Conservation (phyloP, 192 early-diverging fungal species). For the Backusella morwellensis region DNA sequence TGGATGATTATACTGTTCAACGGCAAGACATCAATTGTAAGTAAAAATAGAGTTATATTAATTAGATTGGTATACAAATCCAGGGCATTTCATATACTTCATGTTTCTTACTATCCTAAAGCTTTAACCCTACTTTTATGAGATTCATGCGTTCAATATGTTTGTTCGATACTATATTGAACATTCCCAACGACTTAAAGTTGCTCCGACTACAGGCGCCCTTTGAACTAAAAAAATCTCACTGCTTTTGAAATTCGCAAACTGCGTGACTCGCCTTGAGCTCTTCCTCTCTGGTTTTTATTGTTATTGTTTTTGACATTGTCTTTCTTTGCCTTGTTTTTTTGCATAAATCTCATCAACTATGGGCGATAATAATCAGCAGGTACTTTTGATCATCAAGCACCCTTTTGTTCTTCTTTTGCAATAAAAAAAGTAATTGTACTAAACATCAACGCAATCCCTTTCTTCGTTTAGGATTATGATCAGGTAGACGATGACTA, state of each 20-base stretch:
- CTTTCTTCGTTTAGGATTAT: background rate
- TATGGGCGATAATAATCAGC: background rate
- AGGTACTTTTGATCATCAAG: background rate
- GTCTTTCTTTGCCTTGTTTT: background rate
- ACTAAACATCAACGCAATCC: background rate
- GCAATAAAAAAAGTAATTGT: too few species aligned
- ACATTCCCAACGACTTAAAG: too few species aligned
- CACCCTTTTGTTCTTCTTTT: background rate
- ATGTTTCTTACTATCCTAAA: too few species aligned
- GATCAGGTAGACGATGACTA: constrained; percentile 54
- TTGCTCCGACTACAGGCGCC: background rate
- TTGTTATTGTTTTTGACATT: background rate
- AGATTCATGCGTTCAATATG: too few species aligned
- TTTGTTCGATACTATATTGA: too few species aligned
- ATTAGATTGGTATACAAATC: too few species aligned
- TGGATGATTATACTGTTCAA: too few species aligned
- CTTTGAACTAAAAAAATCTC: background rate
- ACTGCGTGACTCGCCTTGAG: background rate
- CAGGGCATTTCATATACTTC: too few species aligned
- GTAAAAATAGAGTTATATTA: too few species aligned
- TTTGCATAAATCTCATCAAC: background rate
- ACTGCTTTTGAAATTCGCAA: background rate
- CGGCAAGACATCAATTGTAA: too few species aligned
- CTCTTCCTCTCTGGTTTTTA: background rate
- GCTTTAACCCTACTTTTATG: too few species aligned